These are phyloP conservation scores for Erodium maritimum DNA, from an alignment of 345 rosid genomes.

Conservation along the genomic window DNA sequence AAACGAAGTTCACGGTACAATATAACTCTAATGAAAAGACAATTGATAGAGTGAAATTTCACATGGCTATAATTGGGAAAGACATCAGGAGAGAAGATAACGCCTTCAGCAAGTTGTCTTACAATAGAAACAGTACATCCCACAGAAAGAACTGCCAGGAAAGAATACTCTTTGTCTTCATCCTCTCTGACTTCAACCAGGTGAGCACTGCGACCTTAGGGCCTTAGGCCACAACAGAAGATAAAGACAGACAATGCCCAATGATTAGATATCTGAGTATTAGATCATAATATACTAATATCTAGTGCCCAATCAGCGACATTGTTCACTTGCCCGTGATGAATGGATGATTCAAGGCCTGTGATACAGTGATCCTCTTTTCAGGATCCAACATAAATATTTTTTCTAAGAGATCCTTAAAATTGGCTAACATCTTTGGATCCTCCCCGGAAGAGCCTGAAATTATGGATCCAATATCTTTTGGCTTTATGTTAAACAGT, in stretches of 20 bases:
- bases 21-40: constrained; percentile 7
- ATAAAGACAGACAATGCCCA: constrained; percentile 54
- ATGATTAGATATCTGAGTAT: constrained; percentile 62
- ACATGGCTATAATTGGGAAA: constrained; percentile 34
- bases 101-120: constrained; percentile 89
- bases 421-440: constrained; percentile 81
- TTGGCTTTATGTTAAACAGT: constrained; percentile 68
- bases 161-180: constrained; percentile 53
- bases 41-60: constrained; percentile 21
- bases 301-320: constrained; percentile 63
- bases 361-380: constrained; percentile 82
- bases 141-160: constrained; percentile 60
- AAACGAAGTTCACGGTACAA: constrained; percentile 12
- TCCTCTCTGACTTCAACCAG: constrained; percentile 35
- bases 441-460: constrained; percentile 79
- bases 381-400: constrained; percentile 95
- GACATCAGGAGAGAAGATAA: constrained; percentile 38
- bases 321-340: constrained; percentile 99
- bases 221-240: constrained; percentile 56
- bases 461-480: constrained; percentile 79
- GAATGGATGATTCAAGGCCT: constrained; percentile 92
- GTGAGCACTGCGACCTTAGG: constrained; percentile 31
- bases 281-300: constrained; percentile 50
- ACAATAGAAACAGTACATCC: constrained; percentile 90
- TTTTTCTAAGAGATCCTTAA: constrained; percentile 88